Evolutionary conservation across 2,329 filamentous ascomycete genomes (phyloP), one percentile per base, ranked within the genome.

Genomic region (Beauveria scarabaeidicola): DNA sequence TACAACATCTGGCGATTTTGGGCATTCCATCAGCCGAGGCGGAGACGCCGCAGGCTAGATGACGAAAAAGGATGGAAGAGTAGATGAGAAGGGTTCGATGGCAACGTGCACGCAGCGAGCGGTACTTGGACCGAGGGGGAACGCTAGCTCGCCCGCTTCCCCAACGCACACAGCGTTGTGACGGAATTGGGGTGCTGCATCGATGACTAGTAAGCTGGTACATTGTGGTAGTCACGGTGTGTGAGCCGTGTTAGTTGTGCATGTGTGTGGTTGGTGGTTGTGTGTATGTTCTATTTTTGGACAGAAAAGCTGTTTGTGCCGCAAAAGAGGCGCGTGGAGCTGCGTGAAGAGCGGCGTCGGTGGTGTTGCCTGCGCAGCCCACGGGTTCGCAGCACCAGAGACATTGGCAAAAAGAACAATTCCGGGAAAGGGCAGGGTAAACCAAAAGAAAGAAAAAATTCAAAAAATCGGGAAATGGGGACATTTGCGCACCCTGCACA

Each of bases 21-120:
- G n/a, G 6, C 21, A 29, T 43, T 51, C 41, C 46, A 23, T 41
- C 55, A 50, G 55, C 55, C 55, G 50, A 58, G 55, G 43, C 46
- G 55, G 46, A 58, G 29, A 58, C 29, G 38, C 55, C 36, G 47
- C 47, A 58, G 25, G 27, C 46, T 44, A 23, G 13, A 52, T 36
- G 32, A 44, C 17, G 17, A 29, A 29, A 23, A 48, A 17, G 23
- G 7, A 15, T 19, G 15, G 23, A 17, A 41, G 43, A 47, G 43
- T 36, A 51, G 32, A 36, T 36, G 11, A 21, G 8, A 10, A 17
- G 21, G 27, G 13, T 38, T n/a, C 15, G 25, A 23, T 52, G 48
- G 11, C 32, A 36, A 36, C 11, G 32, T 36, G 32, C 19, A 44
- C 25, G 44, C 48, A 51, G 48, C 29, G 7, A 36, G 32, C 5